These are phyloP conservation scores for Polyporus tsugae DNA, from an alignment of 1,284 basidiomycete genomes.

Conservation along the genomic window DNA sequence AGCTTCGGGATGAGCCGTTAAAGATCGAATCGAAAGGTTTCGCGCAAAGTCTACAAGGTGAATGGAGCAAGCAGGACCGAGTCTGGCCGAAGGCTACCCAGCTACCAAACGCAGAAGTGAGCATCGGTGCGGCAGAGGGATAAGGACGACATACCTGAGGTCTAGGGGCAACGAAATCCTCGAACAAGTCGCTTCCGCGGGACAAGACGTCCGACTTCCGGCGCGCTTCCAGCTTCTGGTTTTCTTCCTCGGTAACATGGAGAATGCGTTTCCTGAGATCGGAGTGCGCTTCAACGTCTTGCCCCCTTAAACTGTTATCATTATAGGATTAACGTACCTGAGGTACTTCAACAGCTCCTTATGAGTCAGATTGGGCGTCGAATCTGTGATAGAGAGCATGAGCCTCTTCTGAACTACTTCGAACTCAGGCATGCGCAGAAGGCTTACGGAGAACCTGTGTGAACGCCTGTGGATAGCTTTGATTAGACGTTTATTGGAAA, in stretches of 20 bases:
- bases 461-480: conserved; percentile 4
- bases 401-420: not conserved
- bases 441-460: not conserved
- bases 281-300: too few relatives aligned
- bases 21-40: too few relatives aligned
- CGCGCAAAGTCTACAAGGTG: conserved; percentile 10
- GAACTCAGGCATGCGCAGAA: not conserved
- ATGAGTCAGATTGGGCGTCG: conserved; percentile 6
- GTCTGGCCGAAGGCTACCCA: conserved; percentile 23
- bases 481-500: not conserved
- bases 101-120: conserved; percentile 8
- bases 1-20: not conserved
- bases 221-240: not conserved
- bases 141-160: conserved; percentile 23
- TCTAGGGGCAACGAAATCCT: conserved; percentile 11
- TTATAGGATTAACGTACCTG: not conserved
- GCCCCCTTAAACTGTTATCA: not conserved
- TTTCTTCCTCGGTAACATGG: not conserved
- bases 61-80: conserved; percentile 16
- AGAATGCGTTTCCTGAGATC: not conserved
- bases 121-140: not conserved
- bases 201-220: not conserved
- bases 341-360: conserved; percentile 7
- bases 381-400: not conserved
- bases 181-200: not conserved